Conservation (phyloP, 202 grass and related monocot genomes). For the Digitaria exilis region DNA sequence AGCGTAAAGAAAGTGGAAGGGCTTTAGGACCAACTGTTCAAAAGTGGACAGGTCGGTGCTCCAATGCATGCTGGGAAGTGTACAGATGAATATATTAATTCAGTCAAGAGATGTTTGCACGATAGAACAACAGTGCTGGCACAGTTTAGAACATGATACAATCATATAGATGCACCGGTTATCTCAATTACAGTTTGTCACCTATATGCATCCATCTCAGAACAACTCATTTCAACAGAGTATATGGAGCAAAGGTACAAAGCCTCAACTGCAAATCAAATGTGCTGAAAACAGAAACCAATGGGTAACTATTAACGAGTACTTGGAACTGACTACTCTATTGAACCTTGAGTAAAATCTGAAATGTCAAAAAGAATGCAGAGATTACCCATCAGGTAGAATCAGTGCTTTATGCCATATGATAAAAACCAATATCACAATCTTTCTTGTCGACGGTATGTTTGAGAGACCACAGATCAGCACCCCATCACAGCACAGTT, state of each 20-base stretch:
- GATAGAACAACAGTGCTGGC: slow-evolving; percentile 9
- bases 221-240: slow-evolving; percentile 52
- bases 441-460: slow-evolving; percentile 56
- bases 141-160: slow-evolving; percentile 38
- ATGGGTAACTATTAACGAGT: slow-evolving; percentile 47
- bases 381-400: slow-evolving; percentile 78
- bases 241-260: slow-evolving; percentile 36
- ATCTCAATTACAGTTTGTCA: slow-evolving; percentile 51
- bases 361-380: slow-evolving; percentile 59
- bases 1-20: slow-evolving; percentile 34
- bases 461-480: slow-evolving; percentile 60
- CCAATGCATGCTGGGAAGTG: not conserved
- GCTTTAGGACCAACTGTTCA: slow-evolving; percentile 25
- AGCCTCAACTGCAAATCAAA: slow-evolving; percentile 49
- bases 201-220: slow-evolving; percentile 57
- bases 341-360: slow-evolving; percentile 62
- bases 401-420: slow-evolving; percentile 70
- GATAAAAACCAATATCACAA: slow-evolving; percentile 70
- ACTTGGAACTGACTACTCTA: slow-evolving; percentile 47
- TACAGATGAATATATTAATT: not conserved
- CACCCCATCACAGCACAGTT: slow-evolving; percentile 99
- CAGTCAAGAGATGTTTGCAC: slow-evolving; percentile 23
- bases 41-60: slow-evolving; percentile 2
- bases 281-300: slow-evolving; percentile 41
- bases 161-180: slow-evolving; percentile 51